Base-by-base conservation (phyloP, 2,329 filamentous ascomycete species). In the Epicoccum sorghinum region DNA sequence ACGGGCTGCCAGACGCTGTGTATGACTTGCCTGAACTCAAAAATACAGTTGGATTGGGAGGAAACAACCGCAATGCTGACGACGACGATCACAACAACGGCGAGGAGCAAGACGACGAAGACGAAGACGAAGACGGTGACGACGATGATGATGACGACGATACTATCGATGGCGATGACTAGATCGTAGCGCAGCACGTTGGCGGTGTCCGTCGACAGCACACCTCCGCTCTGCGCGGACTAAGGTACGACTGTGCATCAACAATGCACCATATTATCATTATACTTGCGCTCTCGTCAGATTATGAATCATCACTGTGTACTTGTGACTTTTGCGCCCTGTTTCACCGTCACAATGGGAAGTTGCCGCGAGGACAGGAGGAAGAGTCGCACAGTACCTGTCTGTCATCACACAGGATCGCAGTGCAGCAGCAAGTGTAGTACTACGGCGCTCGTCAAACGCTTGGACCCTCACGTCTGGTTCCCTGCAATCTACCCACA, bases 21-120 rank as follows among this genome's bases (percentile, higher is more conserved):
- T 82, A 78, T 58, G 73, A 76, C 13, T 67, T 81, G 68, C 54
- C 68, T 7, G 77, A 80, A 59, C 58, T 82, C 29, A 74, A 72
- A 55, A 78, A 79, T 24, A 63, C 48, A 8, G 57, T 57, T 22
- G 58, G 60, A 0, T 36, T 66, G 36, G 39, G 32, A 2, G 37
- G 43, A 1, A 14, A 24, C 7, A 37, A 22, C 18, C 14, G 24
- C 8, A 14, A 13, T 13, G 22, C 25, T 9, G 42, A 36, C 32
- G 22, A 55, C 4, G 39, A 33, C 5, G 35, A 47, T 6, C 24
- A 36, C 8, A 13, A 39, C 25, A 14, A 29, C 18, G 7, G 10
- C 14, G n/a, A 25, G 7, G 46, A 46, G 4, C 32, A 53, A 1
- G 14, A 43, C 1, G 4, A 47, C 4, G 35, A 40, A 2, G 38